Evolutionary conservation across 169 alveolate species (phyloP).

Genomic region (Hepatocystis sp.): DNA sequence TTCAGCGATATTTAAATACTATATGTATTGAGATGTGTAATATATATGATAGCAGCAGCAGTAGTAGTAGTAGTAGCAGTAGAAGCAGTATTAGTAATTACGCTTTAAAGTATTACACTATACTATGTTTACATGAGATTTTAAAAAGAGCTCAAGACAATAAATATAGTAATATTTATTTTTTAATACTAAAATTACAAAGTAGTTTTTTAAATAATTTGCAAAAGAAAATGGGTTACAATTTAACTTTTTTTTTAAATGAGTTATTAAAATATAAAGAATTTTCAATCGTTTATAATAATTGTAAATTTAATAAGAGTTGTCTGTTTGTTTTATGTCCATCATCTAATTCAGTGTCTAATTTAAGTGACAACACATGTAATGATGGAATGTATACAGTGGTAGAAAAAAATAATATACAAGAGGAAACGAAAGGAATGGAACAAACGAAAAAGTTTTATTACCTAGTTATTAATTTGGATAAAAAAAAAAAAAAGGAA

Average conservation of each 20-base stretch:
- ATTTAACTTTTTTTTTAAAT: conserved; percentile 31
- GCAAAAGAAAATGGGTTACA: conserved; percentile 9
- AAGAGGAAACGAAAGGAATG: too few species aligned
- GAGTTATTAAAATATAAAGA: conserved; percentile 32
- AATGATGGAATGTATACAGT: not conserved
- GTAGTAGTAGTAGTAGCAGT: too few species aligned
- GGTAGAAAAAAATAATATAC: too few species aligned
- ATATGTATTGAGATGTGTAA: conserved; percentile 42
- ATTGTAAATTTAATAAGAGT: conserved; percentile 13
- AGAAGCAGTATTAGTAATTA: too few species aligned
- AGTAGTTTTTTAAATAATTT: conserved; percentile 30
- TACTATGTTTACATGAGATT: conserved; percentile 48
- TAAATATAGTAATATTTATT: conserved; percentile 46
- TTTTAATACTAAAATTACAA: conserved; percentile 28
- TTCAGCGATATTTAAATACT: conserved; percentile 8
- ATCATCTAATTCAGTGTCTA: too few species aligned
- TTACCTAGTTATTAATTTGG: too few species aligned
- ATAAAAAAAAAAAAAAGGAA: too few species aligned
- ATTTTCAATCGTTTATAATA: conserved; percentile 30
- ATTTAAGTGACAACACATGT: not conserved
- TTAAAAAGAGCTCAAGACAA: conserved; percentile 32
- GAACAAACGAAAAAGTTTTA: too few species aligned
- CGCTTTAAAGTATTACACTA: conserved; percentile 28
- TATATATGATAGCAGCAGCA: conserved; percentile 23
- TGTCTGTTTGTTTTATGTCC: conserved; percentile 32